phyloP scores from a whole-genome alignment of 345 rosid genomes.

The Toxicodendron radicans region DNA sequence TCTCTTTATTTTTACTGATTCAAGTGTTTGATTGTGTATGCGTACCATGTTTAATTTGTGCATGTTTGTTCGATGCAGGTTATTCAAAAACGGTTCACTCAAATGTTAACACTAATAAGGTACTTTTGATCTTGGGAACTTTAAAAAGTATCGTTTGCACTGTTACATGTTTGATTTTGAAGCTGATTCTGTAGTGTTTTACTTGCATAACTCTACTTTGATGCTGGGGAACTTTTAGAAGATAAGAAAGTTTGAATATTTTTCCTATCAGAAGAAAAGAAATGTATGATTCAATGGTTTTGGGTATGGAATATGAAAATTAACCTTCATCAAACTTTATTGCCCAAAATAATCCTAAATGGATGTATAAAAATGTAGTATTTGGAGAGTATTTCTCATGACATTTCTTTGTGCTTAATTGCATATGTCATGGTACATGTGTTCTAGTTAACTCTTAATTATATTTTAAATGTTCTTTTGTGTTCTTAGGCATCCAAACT shows the following conservation, averaged over 20 bases:
- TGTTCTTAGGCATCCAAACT: conserved; percentile 33
- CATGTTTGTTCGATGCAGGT: conserved; percentile 23
- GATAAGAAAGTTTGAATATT: not conserved
- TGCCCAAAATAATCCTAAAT: not conserved
- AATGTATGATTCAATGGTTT: not conserved
- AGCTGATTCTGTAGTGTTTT: not conserved
- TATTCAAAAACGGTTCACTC: conserved; percentile 20
- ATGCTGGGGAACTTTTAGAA: not conserved
- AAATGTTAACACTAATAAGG: conserved; percentile 20
- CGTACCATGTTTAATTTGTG: not conserved
- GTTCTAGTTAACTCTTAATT: not conserved
- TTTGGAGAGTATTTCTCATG: not conserved
- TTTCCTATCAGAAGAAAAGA: not conserved
- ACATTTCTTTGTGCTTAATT: not conserved
- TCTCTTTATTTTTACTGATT: not conserved
- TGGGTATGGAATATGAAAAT: not conserved
- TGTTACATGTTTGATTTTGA: not conserved
- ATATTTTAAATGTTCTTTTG: not conserved
- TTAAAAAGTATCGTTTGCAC: not conserved
- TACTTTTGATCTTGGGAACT: conserved; percentile 8
- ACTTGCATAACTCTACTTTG: not conserved
- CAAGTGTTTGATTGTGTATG: not conserved
- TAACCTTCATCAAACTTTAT: not conserved
- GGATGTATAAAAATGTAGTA: not conserved
- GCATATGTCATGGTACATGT: not conserved